Conservation (phyloP, 108 stramenopile genomes). For the Schizochytrium sp. region DNA sequence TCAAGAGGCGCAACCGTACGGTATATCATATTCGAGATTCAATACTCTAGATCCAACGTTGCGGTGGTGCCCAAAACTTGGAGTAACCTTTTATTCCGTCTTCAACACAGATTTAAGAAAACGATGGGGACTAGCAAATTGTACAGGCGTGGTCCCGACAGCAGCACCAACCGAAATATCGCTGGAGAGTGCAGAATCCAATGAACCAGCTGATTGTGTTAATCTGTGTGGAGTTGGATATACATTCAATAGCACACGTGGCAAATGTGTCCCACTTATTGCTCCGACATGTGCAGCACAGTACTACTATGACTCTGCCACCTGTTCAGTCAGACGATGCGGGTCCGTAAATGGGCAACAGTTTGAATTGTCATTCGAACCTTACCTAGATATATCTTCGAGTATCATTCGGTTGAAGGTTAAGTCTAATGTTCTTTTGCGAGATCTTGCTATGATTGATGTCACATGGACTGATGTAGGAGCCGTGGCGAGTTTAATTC, state of each 20-base stretch:
- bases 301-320: background rate
- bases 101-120: background rate
- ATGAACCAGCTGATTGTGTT: background rate
- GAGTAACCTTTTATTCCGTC: background rate
- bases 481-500: background rate
- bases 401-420: background rate
- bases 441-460: background rate
- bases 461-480: background rate
- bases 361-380: background rate
- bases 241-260: background rate
- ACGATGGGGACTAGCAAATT: slow-evolving; percentile 33
- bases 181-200: background rate
- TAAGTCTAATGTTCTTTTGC: background rate
- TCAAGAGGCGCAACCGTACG: background rate
- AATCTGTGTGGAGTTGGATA: slow-evolving; percentile 20
- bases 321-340: background rate
- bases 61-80: slow-evolving; percentile 3
- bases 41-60: background rate
- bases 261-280: background rate
- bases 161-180: background rate
- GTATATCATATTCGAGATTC: no score
- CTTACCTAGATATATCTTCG: background rate
- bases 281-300: slow-evolving; percentile 31
- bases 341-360: background rate
- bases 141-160: background rate